phyloP scores from a whole-genome alignment of 108 stramenopile species.

The Nitzschia palea region DNA sequence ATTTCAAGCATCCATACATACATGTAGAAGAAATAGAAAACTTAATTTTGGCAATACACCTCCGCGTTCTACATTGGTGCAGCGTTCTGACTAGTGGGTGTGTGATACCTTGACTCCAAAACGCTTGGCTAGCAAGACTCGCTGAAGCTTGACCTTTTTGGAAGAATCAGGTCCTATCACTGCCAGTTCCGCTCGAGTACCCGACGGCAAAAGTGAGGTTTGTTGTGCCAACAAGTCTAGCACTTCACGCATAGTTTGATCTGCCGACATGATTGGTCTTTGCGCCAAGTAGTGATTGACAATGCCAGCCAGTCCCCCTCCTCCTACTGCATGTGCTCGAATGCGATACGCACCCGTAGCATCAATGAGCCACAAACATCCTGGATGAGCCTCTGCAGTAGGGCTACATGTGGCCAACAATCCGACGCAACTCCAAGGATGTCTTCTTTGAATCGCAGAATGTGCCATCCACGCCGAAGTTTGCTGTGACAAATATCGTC shows the following conservation, averaged over 20 bases:
- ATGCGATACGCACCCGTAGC: constrained; percentile 66
- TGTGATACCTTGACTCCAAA: not conserved
- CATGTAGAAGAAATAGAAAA: too few species aligned
- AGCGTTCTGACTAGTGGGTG: too few species aligned
- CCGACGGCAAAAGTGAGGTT: not conserved
- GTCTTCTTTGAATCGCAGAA: constrained; percentile 45
- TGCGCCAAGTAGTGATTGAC: constrained; percentile 24
- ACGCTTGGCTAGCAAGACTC: constrained; percentile 5
- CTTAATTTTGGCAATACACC: too few species aligned
- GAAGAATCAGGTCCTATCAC: not conserved
- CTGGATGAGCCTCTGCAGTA: not conserved
- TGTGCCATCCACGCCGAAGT: constrained; percentile 67
- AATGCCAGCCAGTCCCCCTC: constrained; percentile 27
- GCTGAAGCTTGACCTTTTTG: not conserved
- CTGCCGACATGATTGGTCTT: not conserved
- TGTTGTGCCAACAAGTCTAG: constrained; percentile 6
- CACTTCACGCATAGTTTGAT: constrained; percentile 10
- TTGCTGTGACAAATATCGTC: constrained; percentile 49
- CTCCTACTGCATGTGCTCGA: constrained; percentile 66
- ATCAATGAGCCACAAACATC: constrained; percentile 61
- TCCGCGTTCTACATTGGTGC: too few species aligned
- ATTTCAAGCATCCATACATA: too few species aligned
- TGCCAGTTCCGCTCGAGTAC: constrained; percentile 25
- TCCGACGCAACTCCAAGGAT: constrained; percentile 52
- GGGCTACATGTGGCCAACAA: constrained; percentile 45